Evolutionary conservation across 495 filamentous ascomycete species (phyloP).

Genomic region (Penicillium pancosmium): DNA sequence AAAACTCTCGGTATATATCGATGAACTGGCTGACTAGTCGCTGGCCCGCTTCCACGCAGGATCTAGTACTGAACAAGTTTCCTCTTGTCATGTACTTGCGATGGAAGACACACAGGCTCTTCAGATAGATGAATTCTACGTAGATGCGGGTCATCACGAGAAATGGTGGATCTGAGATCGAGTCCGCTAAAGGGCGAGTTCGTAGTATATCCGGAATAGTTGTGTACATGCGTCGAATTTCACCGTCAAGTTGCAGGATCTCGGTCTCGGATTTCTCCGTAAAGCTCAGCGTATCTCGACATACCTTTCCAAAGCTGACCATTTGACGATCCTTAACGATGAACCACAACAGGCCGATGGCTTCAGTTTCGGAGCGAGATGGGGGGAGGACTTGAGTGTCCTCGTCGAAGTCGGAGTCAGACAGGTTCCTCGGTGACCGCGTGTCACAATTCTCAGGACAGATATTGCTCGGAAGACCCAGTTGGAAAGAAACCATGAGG

Average conservation of each 20-base stretch:
- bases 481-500: constrained; percentile 30
- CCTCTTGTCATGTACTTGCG: constrained; percentile 32
- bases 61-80: constrained; percentile 11
- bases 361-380: constrained; percentile 27
- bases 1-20: constrained; percentile 21
- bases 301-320: constrained; percentile 31
- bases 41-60: constrained; percentile 24
- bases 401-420: constrained; percentile 32
- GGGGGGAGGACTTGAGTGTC: constrained; percentile 23
- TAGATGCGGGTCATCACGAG: constrained; percentile 35
- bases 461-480: constrained; percentile 35
- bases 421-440: constrained; percentile 27
- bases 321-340: constrained; percentile 38
- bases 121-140: constrained; percentile 30
- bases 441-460: constrained; percentile 29
- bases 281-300: constrained; percentile 30
- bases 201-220: constrained; percentile 29
- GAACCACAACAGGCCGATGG: constrained; percentile 27
- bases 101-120: constrained; percentile 42
- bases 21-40: constrained; percentile 21
- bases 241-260: constrained; percentile 34
- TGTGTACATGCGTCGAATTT: constrained; percentile 23
- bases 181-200: constrained; percentile 32
- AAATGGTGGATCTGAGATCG: constrained; percentile 37
- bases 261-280: constrained; percentile 31